These are phyloP conservation scores for Ogataea trehaloabstinens DNA, from an alignment of 805 yeast species.

Conservation along the genomic window DNA sequence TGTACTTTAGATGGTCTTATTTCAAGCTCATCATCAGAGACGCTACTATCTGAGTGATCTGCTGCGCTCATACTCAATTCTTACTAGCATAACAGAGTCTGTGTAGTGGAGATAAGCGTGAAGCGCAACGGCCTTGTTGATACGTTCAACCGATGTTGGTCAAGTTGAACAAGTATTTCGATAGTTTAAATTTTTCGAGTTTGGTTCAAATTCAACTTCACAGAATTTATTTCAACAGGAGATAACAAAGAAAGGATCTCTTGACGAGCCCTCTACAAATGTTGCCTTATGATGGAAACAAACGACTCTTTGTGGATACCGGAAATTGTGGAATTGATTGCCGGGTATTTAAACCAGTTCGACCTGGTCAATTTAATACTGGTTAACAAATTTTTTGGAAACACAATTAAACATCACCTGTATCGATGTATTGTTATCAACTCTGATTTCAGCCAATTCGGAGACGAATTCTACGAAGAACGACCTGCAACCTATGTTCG, in stretches of 20 bases:
- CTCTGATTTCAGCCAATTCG: slow-evolving; percentile 24
- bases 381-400: slow-evolving; percentile 9
- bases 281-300: no score
- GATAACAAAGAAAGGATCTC: no score
- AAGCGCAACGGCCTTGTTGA: no score
- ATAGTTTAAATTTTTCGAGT: no score
- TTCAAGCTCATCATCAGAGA: not conserved
- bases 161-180: no score
- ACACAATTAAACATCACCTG: slow-evolving; percentile 10
- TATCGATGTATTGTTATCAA: slow-evolving; percentile 24
- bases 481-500: slow-evolving; percentile 13
- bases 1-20: not conserved
- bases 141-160: no score
- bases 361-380: slow-evolving; percentile 20
- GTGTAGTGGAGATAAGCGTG: no score
- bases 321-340: slow-evolving; percentile 20
- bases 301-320: slow-evolving; percentile 18
- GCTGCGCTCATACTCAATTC: no score
- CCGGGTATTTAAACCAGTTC: slow-evolving; percentile 21
- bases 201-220: no score
- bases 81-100: no score
- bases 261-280: no score
- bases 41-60: not conserved
- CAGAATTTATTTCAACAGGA: no score
- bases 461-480: slow-evolving; percentile 15